These are phyloP conservation scores for Trametes maxima DNA, from an alignment of 768 basidiomycete genomes.

Conservation along the genomic window DNA sequence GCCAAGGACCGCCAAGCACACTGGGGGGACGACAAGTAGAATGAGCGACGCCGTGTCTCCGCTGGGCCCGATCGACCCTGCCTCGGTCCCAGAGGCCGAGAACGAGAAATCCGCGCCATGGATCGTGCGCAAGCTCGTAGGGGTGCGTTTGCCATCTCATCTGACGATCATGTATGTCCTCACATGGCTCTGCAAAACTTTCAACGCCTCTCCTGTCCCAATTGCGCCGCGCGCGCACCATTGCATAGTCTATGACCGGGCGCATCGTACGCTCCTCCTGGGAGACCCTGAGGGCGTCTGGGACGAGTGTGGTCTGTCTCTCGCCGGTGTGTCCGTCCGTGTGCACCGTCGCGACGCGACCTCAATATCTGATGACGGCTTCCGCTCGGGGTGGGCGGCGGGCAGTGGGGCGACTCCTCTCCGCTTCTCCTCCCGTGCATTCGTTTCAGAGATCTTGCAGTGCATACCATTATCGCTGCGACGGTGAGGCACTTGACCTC, in stretches of 20 bases:
- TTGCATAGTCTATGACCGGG: constrained; percentile 56
- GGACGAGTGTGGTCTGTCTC: constrained; percentile 59
- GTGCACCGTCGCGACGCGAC: constrained; percentile 3
- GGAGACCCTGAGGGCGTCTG: constrained; percentile 61
- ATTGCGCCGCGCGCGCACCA: neutral
- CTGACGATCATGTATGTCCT: neutral
- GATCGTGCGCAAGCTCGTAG: constrained; percentile 65
- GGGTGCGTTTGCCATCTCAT: constrained; percentile 44
- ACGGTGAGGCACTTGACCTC: constrained; percentile 45
- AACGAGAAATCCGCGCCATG: constrained; percentile 60
- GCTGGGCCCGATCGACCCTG: constrained; percentile 53
- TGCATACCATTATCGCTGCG: constrained; percentile 61
- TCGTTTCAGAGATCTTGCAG: constrained; percentile 61
- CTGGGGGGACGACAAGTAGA: neutral
- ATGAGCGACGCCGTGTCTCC: constrained; percentile 36
- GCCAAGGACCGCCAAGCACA: neutral
- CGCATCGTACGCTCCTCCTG: constrained; percentile 66
- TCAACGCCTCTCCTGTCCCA: neutral
- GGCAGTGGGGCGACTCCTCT: constrained; percentile 65
- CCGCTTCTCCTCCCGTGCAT: constrained; percentile 65
- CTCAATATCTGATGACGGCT: constrained; percentile 1
- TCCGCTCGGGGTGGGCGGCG: neutral
- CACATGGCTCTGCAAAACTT: neutral
- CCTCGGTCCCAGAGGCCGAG: constrained; percentile 45
- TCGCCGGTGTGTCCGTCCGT: constrained; percentile 49